Evolutionary conservation across 768 basidiomycete species (phyloP).

Genomic region (Calocybe indica): DNA sequence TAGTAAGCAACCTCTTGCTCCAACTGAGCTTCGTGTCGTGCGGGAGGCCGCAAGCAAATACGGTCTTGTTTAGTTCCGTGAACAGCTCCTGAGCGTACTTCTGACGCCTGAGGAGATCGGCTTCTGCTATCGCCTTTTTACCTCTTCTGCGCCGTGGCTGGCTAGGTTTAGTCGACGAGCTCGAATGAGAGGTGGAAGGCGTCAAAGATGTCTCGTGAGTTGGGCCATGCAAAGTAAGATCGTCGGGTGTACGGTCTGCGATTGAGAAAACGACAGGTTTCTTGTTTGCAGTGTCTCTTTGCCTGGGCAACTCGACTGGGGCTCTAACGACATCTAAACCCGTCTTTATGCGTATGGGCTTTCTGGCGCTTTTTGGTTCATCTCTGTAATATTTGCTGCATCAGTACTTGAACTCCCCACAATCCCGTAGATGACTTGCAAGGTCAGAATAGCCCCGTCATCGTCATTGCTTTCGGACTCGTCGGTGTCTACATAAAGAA

Average conservation of each 20-base stretch:
- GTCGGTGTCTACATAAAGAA: slow-evolving; percentile 11
- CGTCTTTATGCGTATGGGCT: slow-evolving; percentile 27
- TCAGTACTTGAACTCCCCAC: not conserved
- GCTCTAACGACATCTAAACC: too few species aligned
- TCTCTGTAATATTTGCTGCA: slow-evolving; percentile 21
- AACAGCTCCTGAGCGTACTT: slow-evolving; percentile 58
- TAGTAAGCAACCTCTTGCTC: slow-evolving; percentile 61
- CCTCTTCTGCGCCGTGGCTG: slow-evolving; percentile 9
- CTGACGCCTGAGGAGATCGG: slow-evolving; percentile 38
- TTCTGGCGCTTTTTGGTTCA: slow-evolving; percentile 44
- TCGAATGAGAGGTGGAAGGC: not conserved
- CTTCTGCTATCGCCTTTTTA: slow-evolving; percentile 37
- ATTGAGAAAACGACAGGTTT: not conserved
- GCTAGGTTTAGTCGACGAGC: slow-evolving; percentile 1
- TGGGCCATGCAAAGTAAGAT: not conserved
- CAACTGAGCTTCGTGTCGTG: slow-evolving; percentile 51
- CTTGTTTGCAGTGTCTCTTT: not conserved
- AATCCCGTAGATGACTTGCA: slow-evolving; percentile 20
- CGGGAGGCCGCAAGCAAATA: slow-evolving; percentile 55
- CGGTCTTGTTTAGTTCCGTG: slow-evolving; percentile 45
- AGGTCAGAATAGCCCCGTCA: slow-evolving; percentile 29
- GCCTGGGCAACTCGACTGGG: too few species aligned
- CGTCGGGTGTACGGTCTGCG: too few species aligned
- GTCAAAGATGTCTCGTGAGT: not conserved
- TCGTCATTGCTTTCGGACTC: slow-evolving; percentile 24